Conservation (phyloP, 306 rosid genomes). For the Vachellia pachyceras region DNA sequence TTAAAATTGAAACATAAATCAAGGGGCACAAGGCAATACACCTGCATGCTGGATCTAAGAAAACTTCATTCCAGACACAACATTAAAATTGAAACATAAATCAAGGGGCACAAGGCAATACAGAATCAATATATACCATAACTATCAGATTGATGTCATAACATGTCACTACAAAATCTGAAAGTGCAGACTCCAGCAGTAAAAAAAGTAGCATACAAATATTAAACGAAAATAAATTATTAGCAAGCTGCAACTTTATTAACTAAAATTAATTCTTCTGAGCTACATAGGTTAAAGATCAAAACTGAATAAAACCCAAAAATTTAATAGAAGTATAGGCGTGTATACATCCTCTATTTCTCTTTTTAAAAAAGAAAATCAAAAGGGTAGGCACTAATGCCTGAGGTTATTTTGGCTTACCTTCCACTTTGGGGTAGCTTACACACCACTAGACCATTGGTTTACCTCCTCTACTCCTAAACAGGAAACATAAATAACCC, state of each 20-base stretch:
- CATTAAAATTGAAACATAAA: neutral
- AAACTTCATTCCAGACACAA: constrained; percentile 29
- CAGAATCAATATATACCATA: neutral
- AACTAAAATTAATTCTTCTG: neutral
- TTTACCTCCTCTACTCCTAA: neutral
- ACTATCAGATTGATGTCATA: neutral
- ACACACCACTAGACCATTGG: too few relatives aligned
- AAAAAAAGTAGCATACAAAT: neutral
- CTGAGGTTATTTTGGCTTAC: too few relatives aligned
- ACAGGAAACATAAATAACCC: neutral
- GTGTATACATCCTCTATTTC: too few relatives aligned
- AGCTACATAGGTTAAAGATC: neutral
- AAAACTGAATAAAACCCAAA: neutral
- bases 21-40: neutral
- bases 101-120: constrained; percentile 7
- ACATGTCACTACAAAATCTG: neutral
- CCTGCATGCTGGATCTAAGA: neutral
- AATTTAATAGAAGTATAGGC: neutral
- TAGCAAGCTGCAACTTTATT: neutral
- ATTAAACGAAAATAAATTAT: neutral
- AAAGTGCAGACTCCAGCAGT: neutral
- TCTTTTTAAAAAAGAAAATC: too few relatives aligned
- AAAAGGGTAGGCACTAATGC: too few relatives aligned
- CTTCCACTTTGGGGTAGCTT: too few relatives aligned
- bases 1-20: neutral